Evolutionary conservation across 2,329 filamentous ascomycete genomes (phyloP).

Genomic region (Fusarium sp.): DNA sequence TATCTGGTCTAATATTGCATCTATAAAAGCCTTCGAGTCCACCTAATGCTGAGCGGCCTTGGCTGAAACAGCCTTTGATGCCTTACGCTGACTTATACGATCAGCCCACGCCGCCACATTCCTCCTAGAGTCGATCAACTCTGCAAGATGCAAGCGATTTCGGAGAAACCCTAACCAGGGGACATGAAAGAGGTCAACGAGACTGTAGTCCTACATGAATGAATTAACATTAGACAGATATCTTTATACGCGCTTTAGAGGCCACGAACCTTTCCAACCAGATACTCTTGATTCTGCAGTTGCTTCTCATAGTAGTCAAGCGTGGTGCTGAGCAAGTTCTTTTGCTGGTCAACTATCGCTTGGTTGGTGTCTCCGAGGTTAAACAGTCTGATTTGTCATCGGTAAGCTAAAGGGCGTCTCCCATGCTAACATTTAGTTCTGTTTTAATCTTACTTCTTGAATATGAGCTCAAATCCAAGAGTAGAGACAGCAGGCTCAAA

Average conservation of each 20-base stretch:
- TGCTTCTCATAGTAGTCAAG: background rate
- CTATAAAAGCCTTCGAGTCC: background rate
- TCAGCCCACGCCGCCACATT: background rate
- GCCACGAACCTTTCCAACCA: background rate
- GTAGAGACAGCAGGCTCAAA: background rate
- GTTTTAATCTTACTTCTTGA: background rate
- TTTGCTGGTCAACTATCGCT: background rate
- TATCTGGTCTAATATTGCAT: accelerated
- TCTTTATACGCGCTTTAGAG: accelerated
- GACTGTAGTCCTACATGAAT: background rate
- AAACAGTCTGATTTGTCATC: background rate
- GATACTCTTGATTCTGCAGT: background rate
- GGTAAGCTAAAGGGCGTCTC: no score
- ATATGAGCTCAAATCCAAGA: background rate
- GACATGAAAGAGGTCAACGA: background rate
- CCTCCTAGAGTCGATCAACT: background rate
- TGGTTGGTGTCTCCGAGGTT: background rate
- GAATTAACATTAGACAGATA: accelerated
- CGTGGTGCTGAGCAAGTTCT: background rate
- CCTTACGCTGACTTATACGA: background rate
- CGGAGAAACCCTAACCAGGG: background rate
- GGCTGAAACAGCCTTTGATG: background rate
- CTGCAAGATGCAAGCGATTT: background rate
- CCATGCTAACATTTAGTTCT: no score
- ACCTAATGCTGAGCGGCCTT: background rate